phyloP scores from a whole-genome alignment of 2,329 filamentous ascomycete species.

The Pezicula neosporulosa region DNA sequence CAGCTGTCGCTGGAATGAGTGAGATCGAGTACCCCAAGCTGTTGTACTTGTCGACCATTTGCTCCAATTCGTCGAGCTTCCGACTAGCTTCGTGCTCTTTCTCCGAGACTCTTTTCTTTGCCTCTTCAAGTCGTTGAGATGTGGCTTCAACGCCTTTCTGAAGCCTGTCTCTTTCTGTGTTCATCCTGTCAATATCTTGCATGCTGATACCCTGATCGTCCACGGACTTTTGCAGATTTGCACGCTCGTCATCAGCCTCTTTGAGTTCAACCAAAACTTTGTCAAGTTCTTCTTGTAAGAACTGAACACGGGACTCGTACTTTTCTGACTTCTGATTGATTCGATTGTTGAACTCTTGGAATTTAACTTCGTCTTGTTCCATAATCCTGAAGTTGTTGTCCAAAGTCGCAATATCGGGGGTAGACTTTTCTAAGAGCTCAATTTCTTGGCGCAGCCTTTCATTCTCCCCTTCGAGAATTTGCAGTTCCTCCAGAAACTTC shows the following conservation, averaged over 20 bases:
- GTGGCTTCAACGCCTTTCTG: constrained; percentile 82
- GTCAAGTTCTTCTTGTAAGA: constrained; percentile 82
- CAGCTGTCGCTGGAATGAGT: constrained; percentile 79
- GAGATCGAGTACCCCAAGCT: constrained; percentile 90
- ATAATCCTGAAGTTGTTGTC: constrained; percentile 91
- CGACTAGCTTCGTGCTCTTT: constrained; percentile 84
- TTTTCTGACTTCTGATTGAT: constrained; percentile 85
- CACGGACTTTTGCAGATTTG: constrained; percentile 76
- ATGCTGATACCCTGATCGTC: constrained; percentile 94
- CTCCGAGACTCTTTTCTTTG: constrained; percentile 77
- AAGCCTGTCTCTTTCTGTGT: constrained; percentile 88
- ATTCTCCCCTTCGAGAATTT: constrained; percentile 83
- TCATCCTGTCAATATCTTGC: constrained; percentile 99
- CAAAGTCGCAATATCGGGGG: constrained; percentile 76
- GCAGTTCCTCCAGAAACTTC: constrained; percentile 79
- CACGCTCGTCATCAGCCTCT: constrained; percentile 79
- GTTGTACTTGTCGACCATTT: constrained; percentile 87
- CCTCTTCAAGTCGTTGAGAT: constrained; percentile 73
- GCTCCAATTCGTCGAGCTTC: constrained; percentile 90
- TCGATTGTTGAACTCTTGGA: constrained; percentile 87
- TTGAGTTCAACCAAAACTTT: constrained; percentile 72
- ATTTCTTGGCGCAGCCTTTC: constrained; percentile 79
- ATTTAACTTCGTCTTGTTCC: constrained; percentile 91
- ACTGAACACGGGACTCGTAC: constrained; percentile 74
- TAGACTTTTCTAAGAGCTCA: constrained; percentile 82